Evolutionary conservation across 305 asterid genomes (phyloP).

Genomic region (Euphrasia arctica): DNA sequence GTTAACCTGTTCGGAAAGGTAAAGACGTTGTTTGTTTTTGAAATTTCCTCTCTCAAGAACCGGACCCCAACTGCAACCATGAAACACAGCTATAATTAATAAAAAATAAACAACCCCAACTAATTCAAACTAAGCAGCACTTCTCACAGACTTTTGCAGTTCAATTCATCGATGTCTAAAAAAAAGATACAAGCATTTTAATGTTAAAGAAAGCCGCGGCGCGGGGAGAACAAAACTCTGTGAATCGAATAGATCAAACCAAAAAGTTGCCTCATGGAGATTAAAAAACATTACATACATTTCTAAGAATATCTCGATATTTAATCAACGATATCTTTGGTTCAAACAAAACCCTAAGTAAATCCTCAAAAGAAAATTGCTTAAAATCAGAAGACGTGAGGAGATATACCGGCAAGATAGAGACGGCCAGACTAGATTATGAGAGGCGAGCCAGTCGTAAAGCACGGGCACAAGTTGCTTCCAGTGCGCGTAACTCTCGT

Average conservation of each 20-base stretch:
- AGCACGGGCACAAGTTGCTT: conserved; percentile 80
- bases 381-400: not conserved
- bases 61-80: conserved; percentile 81
- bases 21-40: conserved; percentile 58
- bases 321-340: conserved; percentile 6
- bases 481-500: conserved; percentile 85
- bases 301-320: not conserved
- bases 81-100: conserved; percentile 10
- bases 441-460: conserved; percentile 83
- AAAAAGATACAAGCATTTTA: not conserved
- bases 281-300: not conserved
- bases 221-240: not conserved
- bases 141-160: not conserved
- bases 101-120: conserved; percentile 1
- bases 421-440: conserved; percentile 62
- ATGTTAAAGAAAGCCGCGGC: conserved; percentile 5
- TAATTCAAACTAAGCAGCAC: not conserved
- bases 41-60: conserved; percentile 63
- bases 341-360: conserved; percentile 21
- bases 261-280: not conserved
- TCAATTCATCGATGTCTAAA: conserved; percentile 1
- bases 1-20: conserved; percentile 60
- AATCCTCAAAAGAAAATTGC: conserved; percentile 31
- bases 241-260: conserved; percentile 5
- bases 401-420: conserved; percentile 60